Base-by-base conservation (phyloP, 371 early-diverging fungal species). In the Choanephora cucurbitarum region DNA sequence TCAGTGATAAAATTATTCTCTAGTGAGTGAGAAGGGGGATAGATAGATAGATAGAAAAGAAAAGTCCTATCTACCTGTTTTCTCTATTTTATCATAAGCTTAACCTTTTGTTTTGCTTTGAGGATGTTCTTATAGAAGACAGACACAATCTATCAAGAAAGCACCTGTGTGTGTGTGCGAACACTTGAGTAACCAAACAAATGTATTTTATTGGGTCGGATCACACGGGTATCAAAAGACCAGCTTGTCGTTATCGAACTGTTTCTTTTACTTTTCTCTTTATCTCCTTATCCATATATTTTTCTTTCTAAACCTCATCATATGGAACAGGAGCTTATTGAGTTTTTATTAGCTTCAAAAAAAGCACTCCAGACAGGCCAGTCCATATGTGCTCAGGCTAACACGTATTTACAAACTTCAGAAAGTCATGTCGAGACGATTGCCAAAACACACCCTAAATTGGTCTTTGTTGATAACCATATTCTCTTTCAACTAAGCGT, bases 271-370 rank as follows among this genome's bases (percentile, higher is more conserved):
- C 10, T 11, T 37, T 37, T 37, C 10, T 37, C 14, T 37, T 37
- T 37, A 6, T 37, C 14, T 37, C 10, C 10, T 37, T 11, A 6
- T n/a, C n/a, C n/a, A n/a, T n/a, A n/a, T n/a, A n/a, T 11, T 37
- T 37, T 37, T 37, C 2, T 37, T 37, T 37, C 28, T 28, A 3
- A 28, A 28, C 28, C 7, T 28, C 3, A 6, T 28, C 3, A 6
- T 13, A 77, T 77, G 72, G 75, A 77, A 39, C 75, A 78, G 55
- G 69, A 78, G 34, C 59, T 78, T 15, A 72, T 78, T 6, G 67
- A 68, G 19, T 46, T 78, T n/a, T 50, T 78, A 15, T 22, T 78
- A 21, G 53, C 58, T 18, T 70, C 78, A 5, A 78, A 78, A 49
- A 75, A 75, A 28, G 78, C 78, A 0, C 45, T 78, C 34, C 62